These are phyloP conservation scores for Hebeloma cylindrosporum DNA, from an alignment of 768 basidiomycete species.

Conservation along the genomic window DNA sequence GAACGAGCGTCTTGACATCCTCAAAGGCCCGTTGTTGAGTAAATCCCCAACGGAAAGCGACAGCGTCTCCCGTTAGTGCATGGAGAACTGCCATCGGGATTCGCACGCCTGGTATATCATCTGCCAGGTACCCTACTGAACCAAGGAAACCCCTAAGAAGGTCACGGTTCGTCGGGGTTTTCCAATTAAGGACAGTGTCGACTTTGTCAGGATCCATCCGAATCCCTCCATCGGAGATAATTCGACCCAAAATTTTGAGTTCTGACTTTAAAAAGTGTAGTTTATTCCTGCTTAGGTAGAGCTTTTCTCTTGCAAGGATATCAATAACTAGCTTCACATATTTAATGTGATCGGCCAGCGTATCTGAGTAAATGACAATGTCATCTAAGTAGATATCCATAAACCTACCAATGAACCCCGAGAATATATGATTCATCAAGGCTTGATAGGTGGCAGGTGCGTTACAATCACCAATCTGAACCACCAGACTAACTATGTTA, in stretches of 20 bases:
- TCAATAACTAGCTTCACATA: conserved; percentile 34
- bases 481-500: conserved; percentile 39
- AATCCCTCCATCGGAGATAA: conserved; percentile 38
- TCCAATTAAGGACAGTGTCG: conserved; percentile 33
- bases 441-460: conserved; percentile 42
- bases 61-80: conserved; percentile 21
- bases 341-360: conserved; percentile 32
- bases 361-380: conserved; percentile 43
- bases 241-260: conserved; percentile 26
- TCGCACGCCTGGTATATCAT: conserved; percentile 30
- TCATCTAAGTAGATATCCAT: conserved; percentile 43
- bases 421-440: conserved; percentile 41
- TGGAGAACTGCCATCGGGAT: conserved; percentile 39
- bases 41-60: conserved; percentile 28
- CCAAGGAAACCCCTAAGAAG: conserved; percentile 35
- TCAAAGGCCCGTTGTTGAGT: conserved; percentile 37
- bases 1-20: conserved; percentile 28
- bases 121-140: conserved; percentile 29
- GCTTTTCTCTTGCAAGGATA: conserved; percentile 30
- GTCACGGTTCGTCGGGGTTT: conserved; percentile 32
- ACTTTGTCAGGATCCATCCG: conserved; percentile 48
- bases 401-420: conserved; percentile 30
- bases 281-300: conserved; percentile 38
- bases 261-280: conserved; percentile 29
- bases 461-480: conserved; percentile 33